Conservation (phyloP, 257 asterid species). For the Perilla frutescens region DNA sequence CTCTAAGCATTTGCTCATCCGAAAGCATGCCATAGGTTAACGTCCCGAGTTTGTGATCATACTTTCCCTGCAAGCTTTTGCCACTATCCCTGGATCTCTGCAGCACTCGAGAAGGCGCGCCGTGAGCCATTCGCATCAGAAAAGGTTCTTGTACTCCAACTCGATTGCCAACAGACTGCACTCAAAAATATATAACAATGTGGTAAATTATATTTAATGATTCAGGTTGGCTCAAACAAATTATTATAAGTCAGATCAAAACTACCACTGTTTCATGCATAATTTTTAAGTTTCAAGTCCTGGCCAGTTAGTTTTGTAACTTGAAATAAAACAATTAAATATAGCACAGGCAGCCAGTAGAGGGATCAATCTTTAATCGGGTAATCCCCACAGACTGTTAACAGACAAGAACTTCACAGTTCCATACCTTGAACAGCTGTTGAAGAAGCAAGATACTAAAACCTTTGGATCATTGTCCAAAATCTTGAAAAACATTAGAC, state of each 20-base stretch:
- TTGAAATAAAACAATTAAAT: conserved; percentile 8
- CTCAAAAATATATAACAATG: conserved; percentile 31
- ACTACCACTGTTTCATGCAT: conserved; percentile 3
- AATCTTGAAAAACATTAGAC: too few relatives aligned
- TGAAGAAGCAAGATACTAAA: conserved; percentile 20
- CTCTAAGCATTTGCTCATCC: conserved; percentile 84
- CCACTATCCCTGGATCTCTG: conserved; percentile 55
- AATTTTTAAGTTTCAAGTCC: conserved; percentile 18
- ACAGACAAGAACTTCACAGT: background rate
- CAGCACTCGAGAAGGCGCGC: conserved; percentile 70
- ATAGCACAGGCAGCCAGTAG: conserved; percentile 1
- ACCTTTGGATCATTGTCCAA: background rate
- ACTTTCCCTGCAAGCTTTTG: conserved; percentile 60
- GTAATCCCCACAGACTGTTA: background rate
- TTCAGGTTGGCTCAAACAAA: conserved; percentile 25
- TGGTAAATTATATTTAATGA: conserved; percentile 6
- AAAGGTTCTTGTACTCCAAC: conserved; percentile 96
- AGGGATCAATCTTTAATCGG: conserved; percentile 2
- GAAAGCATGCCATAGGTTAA: conserved; percentile 56
- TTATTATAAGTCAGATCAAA: conserved; percentile 29
- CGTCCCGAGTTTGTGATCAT: conserved; percentile 48
- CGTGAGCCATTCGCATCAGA: conserved; percentile 99
- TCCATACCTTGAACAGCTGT: conserved; percentile 16
- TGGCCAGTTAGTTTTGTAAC: conserved; percentile 11
- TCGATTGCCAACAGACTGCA: conserved; percentile 96